Evolutionary conservation across 495 filamentous ascomycete genomes (phyloP).

Genomic region (Aspergillus haitiensis): DNA sequence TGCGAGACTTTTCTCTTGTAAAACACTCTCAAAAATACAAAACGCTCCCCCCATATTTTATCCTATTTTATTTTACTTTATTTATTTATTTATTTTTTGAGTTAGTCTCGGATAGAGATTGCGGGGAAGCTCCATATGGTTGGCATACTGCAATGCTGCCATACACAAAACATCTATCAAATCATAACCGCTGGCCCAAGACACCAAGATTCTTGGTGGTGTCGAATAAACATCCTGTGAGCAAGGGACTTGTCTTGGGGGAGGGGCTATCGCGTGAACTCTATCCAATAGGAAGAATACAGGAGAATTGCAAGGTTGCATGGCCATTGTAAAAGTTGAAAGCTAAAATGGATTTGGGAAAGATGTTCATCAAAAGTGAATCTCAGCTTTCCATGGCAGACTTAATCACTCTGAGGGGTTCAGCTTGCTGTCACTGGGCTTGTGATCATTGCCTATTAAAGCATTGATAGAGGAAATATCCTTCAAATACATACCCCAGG

Average conservation of each 20-base stretch:
- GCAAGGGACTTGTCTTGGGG: constrained; percentile 1
- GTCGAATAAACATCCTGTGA: constrained; percentile 17
- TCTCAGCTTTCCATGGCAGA: too few relatives aligned
- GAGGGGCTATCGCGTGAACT: not conserved
- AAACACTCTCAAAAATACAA: too few relatives aligned
- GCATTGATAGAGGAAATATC: not conserved
- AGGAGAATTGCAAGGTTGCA: constrained; percentile 14
- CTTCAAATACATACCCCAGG: not conserved
- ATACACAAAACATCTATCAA: not conserved
- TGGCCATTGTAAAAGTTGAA: not conserved
- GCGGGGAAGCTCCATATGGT: not conserved
- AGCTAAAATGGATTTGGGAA: not conserved
- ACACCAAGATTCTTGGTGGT: constrained; percentile 6
- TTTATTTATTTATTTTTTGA: not conserved
- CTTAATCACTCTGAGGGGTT: too few relatives aligned
- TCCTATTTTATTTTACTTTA: too few relatives aligned
- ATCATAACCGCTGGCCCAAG: constrained; percentile 9
- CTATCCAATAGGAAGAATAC: constrained; percentile 7
- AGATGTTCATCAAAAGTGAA: too few relatives aligned
- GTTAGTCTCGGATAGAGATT: not conserved
- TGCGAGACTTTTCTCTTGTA: not conserved
- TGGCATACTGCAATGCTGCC: not conserved
- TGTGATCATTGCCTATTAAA: constrained; percentile 3
- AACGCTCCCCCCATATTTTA: not conserved
- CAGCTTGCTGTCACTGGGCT: not conserved